Base-by-base conservation (phyloP, 1,284 basidiomycete genomes). In the Blastosporella zonata region DNA sequence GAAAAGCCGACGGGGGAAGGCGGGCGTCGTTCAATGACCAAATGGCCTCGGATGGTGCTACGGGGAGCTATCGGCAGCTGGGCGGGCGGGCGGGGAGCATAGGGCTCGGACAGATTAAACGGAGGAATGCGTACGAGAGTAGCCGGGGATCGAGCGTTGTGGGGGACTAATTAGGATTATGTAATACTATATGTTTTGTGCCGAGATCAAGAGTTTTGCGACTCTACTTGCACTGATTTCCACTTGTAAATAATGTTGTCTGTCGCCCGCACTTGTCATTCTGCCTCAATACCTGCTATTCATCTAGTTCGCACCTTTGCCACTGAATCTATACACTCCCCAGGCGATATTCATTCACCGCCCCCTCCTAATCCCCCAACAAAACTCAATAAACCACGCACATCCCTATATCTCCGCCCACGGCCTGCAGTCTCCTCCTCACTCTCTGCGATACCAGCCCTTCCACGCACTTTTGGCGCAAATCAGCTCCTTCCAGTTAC, bases 401-500 rank as follows among this genome's bases (percentile, higher is more conserved):
- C 54, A 10, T 56, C 58, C 12, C 64, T 75, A 9, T 70, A 74
- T 53, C 74, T 70, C 1, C 67, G 67, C 17, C 86, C 86, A 1
- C 75, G 84, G 1, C 79, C 81, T 9, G 67, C 73, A 0, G 55
- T 63, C 2, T 64, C 74, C 6, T 69, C 69, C 49, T 63, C 69
- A 18, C 73, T 70, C 41, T 66, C 69, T 29, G 62, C 65, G 10
- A 68, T 82, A 0, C 75, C 81, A 1, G 66, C 68, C 15, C 77
- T 90, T 12, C 88, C 89, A 0, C 72, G 83, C 1, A 74, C 75
- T 0, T 92, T 92, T 65, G 89, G 89, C n/a, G 73, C 78, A 34
- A 92, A 93, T 65, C 90, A 93, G 67, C 71, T 90, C 9, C 73
- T 92, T 1, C 78, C 84, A 0, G 87, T 92, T 4, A 75, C 87